Evolutionary conservation across 495 filamentous ascomycete genomes (phyloP).

Genomic region (Lasiosphaeris hirsuta): DNA sequence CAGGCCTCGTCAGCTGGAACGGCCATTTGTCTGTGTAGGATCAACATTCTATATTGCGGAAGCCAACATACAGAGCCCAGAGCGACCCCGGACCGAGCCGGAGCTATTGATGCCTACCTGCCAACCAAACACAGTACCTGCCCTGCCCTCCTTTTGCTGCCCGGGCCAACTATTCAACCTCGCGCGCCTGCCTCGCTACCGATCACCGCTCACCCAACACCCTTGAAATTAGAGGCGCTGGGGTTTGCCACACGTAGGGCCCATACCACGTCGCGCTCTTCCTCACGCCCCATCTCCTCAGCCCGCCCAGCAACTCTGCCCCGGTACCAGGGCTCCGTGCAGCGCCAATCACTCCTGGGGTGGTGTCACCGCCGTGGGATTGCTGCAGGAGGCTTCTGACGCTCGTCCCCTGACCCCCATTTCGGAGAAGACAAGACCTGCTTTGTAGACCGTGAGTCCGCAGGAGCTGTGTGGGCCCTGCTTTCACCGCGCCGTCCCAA

Average conservation of each 20-base stretch:
- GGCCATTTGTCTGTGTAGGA: constrained; percentile 16
- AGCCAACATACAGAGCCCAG: constrained; percentile 22
- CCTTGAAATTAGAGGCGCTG: constrained; percentile 25
- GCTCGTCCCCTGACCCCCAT: constrained; percentile 20
- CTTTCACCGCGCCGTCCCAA: constrained; percentile 28
- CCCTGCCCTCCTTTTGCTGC: constrained; percentile 18
- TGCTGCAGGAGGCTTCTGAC: constrained; percentile 28
- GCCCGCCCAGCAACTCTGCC: constrained; percentile 12
- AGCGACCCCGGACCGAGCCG: constrained; percentile 8
- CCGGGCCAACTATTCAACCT: constrained; percentile 13
- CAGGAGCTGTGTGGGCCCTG: constrained; percentile 33
- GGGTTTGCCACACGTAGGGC: constrained; percentile 23
- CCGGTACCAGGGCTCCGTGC: constrained; percentile 20
- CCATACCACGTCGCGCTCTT: constrained; percentile 14
- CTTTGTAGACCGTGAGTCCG: constrained; percentile 17
- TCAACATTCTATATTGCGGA: constrained; percentile 31
- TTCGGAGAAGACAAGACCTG: constrained; percentile 15
- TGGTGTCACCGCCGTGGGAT: constrained; percentile 31
- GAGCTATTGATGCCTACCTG: constrained; percentile 7
- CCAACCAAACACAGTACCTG: not conserved
- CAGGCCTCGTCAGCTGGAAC: constrained; percentile 32
- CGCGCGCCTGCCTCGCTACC: constrained; percentile 15
- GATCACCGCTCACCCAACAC: constrained; percentile 9
- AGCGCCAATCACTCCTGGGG: constrained; percentile 28
- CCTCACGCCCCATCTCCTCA: constrained; percentile 16